These are phyloP conservation scores for Dioszegia hungarica DNA, from an alignment of 768 basidiomycete species.

Conservation along the genomic window DNA sequence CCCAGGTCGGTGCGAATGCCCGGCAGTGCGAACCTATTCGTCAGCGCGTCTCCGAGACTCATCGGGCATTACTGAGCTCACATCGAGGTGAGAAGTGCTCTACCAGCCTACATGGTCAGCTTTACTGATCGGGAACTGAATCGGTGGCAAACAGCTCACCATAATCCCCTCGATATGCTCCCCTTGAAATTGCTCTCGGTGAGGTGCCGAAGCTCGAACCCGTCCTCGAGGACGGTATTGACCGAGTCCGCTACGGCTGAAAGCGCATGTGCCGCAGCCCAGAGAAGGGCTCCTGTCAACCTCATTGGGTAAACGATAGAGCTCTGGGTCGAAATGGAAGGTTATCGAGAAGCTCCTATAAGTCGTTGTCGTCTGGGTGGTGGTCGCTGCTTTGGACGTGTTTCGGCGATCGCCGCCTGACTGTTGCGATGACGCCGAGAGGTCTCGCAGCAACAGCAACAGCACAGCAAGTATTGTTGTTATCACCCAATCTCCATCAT, in stretches of 20 bases:
- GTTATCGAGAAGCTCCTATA: background rate
- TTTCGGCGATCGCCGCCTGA: too few species aligned
- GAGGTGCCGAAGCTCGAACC: constrained; percentile 38
- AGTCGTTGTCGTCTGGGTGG: background rate
- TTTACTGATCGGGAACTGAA: background rate
- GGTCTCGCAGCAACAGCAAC: too few species aligned
- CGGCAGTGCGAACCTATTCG: constrained; percentile 60
- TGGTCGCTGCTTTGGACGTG: too few species aligned
- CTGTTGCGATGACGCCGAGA: too few species aligned
- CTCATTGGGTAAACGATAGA: background rate
- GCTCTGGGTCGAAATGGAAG: background rate
- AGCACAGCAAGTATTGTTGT: too few species aligned
- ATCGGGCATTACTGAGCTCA: constrained; percentile 10
- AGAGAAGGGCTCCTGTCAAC: constrained; percentile 12
- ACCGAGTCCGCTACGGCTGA: constrained; percentile 1
- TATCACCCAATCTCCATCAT: too few species aligned
- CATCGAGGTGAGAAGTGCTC: constrained; percentile 88
- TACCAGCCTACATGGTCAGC: constrained; percentile 57
- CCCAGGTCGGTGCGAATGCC: constrained; percentile 77
- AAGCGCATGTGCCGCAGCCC: constrained; percentile 8
- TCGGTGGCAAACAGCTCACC: constrained; percentile 24
- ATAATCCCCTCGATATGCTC: constrained; percentile 41
- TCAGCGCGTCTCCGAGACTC: background rate
- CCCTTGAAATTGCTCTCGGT: constrained; percentile 46
- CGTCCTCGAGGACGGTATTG: constrained; percentile 13